Base-by-base conservation (phyloP, 129 eudicot genomes). In the Sambucus nigra region DNA sequence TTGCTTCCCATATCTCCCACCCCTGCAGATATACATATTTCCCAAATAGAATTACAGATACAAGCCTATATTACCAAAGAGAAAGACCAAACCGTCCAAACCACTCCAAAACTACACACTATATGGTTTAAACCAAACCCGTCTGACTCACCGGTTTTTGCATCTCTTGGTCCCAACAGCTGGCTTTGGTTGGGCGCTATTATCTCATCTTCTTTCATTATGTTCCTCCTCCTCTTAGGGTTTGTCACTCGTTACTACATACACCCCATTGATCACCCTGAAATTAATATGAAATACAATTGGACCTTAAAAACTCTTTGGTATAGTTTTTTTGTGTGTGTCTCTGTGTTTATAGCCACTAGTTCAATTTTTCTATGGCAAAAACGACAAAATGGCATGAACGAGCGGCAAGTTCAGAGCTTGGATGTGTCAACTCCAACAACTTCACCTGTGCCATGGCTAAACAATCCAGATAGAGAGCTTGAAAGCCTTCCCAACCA, bases 181-280 rank as follows among this genome's bases (percentile, higher is more conserved):
- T 84, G 86, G 88, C 73, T 84, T 16, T 84, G 94, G 82, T 81
- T 80, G 16, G 71, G 75, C 2, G 66, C 69, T 0, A 80, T 80
- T 52, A 76, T 84, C 53, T 26, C 75, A 10, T 80, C 94, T 16
- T 72, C 94, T 0, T 84, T 84, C 53, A 24, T 84, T 62, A 60
- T 68, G 71, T 84, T 84, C 70, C 76, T 84, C 4, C 33, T 84
- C 16, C 68, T 84, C 18, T 55, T 84, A 53, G 94, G 85, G 28
- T 32, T 84, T 23, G 40, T 80, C 11, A 74, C 83, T 3, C 53
- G 76, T 46, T 76, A 65, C 76, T 73, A 73, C n/a, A n/a, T n/a
- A n/a, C n/a, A n/a, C n/a, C n/a, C n/a, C n/a, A n/a, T n/a, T n/a
- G n/a, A n/a, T n/a, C 63, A 76, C 14, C 62, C 53, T 7, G 68